phyloP scores from a whole-genome alignment of 805 yeast species.

The Candida quercuum region DNA sequence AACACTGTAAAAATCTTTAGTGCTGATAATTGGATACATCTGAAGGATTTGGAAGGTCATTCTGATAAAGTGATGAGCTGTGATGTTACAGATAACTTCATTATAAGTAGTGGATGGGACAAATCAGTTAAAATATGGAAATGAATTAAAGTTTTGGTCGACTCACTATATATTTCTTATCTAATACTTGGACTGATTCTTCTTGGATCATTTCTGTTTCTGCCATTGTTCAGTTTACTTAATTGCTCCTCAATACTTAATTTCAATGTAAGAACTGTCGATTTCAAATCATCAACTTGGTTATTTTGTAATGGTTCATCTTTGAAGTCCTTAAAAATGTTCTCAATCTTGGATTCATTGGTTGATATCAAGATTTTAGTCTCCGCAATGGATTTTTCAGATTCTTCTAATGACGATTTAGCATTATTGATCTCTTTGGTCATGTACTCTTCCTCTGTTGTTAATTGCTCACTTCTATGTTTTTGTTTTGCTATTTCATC shows the following conservation, averaged over 20 bases:
- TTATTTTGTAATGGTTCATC: slow-evolving; percentile 10
- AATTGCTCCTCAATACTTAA: slow-evolving; percentile 17
- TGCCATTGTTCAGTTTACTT: slow-evolving; percentile 14
- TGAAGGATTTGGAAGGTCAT: slow-evolving; percentile 48
- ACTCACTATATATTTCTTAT: too few species aligned
- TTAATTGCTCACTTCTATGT: slow-evolving; percentile 39
- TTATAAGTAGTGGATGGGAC: slow-evolving; percentile 82
- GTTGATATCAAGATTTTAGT: slow-evolving; percentile 9
- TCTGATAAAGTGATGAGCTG: slow-evolving; percentile 70
- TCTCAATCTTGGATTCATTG: slow-evolving; percentile 11
- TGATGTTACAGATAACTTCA: slow-evolving; percentile 43
- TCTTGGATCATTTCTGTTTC: slow-evolving; percentile 14
- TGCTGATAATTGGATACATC: slow-evolving; percentile 62
- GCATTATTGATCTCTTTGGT: slow-evolving; percentile 52
- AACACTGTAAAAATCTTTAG: slow-evolving; percentile 57
- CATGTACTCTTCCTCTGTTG: slow-evolving; percentile 63
- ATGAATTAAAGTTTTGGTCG: background rate
- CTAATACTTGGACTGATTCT: slow-evolving; percentile 16
- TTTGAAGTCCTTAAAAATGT: slow-evolving; percentile 15
- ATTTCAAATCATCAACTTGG: slow-evolving; percentile 12
- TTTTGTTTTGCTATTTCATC: slow-evolving; percentile 38
- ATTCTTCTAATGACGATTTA: slow-evolving; percentile 39
- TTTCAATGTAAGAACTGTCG: slow-evolving; percentile 8
- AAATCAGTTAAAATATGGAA: slow-evolving; percentile 65
- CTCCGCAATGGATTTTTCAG: slow-evolving; percentile 27